Percentiles rank a stretch among this genome's conserved stretches.
Conservation (phyloP, 1,284 basidiomycete species). For the Sutorius eximius region DNA sequence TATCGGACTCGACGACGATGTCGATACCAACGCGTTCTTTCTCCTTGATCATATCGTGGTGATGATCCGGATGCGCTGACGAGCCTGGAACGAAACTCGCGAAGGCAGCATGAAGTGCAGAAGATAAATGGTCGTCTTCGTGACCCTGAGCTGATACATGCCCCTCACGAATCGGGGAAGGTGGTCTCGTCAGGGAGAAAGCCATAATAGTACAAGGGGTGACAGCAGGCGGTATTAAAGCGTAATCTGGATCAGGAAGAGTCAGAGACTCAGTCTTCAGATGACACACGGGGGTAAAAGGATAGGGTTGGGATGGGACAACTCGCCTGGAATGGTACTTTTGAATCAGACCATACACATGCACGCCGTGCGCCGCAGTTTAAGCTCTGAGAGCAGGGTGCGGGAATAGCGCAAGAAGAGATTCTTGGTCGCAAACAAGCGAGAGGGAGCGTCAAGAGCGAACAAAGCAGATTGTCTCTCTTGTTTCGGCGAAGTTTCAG, state of each 20-base stretch:
- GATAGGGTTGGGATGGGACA: not conserved
- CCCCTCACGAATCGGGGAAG: slow-evolving; percentile 31
- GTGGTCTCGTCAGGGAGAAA: slow-evolving; percentile 33
- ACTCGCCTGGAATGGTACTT: slow-evolving; percentile 7
- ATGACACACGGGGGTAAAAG: not conserved
- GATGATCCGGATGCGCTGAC: slow-evolving; percentile 26
- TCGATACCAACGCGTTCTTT: slow-evolving; percentile 63
- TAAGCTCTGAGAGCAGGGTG: not conserved
- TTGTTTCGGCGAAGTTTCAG: slow-evolving; percentile 17
- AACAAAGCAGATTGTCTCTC: not conserved
- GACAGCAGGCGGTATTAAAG: slow-evolving; percentile 7
- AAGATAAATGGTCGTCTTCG: slow-evolving; percentile 25
- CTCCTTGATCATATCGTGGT: slow-evolving; percentile 44
- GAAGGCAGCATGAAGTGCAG: slow-evolving; percentile 33
- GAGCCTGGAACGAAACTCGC: slow-evolving; percentile 22
- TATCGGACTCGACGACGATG: slow-evolving; percentile 71
- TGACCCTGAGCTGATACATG: slow-evolving; percentile 23
- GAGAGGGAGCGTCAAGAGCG: not conserved
- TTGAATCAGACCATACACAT: slow-evolving; percentile 5
- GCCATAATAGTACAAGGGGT: slow-evolving; percentile 26
- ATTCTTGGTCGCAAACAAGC: not conserved
- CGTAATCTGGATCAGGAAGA: slow-evolving; percentile 4
- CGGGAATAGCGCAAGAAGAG: not conserved
- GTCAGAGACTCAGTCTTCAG: not conserved
- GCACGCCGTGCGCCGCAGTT: not conserved